These are phyloP conservation scores for Hypomontagnella monticulosa DNA, from an alignment of 495 filamentous ascomycete species.

Conservation along the genomic window DNA sequence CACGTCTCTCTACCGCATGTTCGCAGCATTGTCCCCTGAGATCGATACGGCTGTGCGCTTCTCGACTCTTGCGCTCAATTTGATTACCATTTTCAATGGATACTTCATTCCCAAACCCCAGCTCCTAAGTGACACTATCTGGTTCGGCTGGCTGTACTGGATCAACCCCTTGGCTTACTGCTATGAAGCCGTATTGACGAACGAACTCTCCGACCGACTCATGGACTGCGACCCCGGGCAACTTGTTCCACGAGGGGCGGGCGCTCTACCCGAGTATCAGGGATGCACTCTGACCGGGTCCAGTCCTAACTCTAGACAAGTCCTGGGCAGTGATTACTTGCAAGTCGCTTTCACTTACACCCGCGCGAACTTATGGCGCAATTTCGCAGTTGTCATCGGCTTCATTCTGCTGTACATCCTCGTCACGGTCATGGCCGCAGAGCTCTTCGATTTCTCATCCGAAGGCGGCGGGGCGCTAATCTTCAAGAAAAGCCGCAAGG, in stretches of 20 bases:
- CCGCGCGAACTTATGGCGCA: constrained; percentile 77
- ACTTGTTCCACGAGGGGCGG: constrained; percentile 65
- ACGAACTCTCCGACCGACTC: constrained; percentile 51
- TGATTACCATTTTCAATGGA: constrained; percentile 65
- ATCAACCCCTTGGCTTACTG: constrained; percentile 64
- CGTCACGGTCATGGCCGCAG: constrained; percentile 66
- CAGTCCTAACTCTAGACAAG: constrained; percentile 47
- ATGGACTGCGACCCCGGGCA: constrained; percentile 68
- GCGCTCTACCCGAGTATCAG: constrained; percentile 61
- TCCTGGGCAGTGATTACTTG: constrained; percentile 71
- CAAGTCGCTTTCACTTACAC: constrained; percentile 65
- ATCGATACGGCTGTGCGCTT: constrained; percentile 81
- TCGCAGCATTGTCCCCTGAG: constrained; percentile 73
- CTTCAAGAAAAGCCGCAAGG: constrained; percentile 72
- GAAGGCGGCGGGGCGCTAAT: constrained; percentile 68
- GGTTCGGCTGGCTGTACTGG: constrained; percentile 68
- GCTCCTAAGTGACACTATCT: constrained; percentile 55
- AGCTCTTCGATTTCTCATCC: constrained; percentile 48
- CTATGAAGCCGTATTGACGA: constrained; percentile 70
- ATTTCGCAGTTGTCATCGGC: constrained; percentile 78
- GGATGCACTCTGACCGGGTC: constrained; percentile 71
- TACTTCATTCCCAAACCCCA: constrained; percentile 59
- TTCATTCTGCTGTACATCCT: constrained; percentile 75
- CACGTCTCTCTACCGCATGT: constrained; percentile 79
- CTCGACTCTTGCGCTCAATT: constrained; percentile 71